Conservation (phyloP, 306 rosid genomes). For the Vigna hirtella region DNA sequence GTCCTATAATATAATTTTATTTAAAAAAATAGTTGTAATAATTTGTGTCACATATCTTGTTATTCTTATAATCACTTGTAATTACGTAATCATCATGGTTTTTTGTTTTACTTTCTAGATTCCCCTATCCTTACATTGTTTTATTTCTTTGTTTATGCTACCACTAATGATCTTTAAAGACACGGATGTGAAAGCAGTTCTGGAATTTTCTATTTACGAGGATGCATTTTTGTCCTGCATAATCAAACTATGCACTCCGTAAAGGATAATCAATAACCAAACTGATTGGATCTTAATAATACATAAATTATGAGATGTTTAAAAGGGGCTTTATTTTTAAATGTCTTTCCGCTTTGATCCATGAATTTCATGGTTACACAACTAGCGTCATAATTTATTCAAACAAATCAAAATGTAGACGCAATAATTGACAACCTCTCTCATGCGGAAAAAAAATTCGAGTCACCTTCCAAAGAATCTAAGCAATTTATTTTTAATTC, state of each 20-base stretch:
- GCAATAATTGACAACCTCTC: constrained; percentile 1
- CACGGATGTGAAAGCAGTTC: constrained; percentile 24
- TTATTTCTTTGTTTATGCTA: constrained; percentile 31
- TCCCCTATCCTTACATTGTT: constrained; percentile 15
- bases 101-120: constrained; percentile 43
- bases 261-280: no score
- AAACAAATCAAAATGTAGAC: neutral
- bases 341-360: neutral
- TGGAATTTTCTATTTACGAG: constrained; percentile 49
- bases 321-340: no score
- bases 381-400: neutral
- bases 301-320: no score
- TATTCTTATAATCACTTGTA: constrained; percentile 24
- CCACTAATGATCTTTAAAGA: constrained; percentile 31
- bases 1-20: no score
- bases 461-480: no score
- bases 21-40: no score
- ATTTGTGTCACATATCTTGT: no score
- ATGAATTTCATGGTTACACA: neutral
- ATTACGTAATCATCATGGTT: constrained; percentile 42
- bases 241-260: no score
- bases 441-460: neutral
- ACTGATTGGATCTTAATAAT: no score
- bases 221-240: neutral
- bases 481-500: no score